These are phyloP conservation scores for Kodamaea jinghongensis DNA, from an alignment of 805 yeast species.

Conservation along the genomic window DNA sequence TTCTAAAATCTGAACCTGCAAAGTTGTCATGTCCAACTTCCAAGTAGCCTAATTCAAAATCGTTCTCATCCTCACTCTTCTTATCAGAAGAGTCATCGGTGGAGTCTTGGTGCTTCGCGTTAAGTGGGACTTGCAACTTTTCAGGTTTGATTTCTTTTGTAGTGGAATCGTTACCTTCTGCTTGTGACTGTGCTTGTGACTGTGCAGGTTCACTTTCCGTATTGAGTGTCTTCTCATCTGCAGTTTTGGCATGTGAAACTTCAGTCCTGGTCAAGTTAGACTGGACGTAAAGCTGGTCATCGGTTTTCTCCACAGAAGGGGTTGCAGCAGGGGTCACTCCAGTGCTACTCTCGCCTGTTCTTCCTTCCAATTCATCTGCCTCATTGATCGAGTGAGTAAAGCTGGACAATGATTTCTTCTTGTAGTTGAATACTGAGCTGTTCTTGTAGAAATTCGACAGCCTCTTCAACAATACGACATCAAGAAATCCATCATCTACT, in stretches of 20 bases:
- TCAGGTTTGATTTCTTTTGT: too few species aligned
- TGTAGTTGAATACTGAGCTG: conserved; percentile 20
- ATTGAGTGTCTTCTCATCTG: too few species aligned
- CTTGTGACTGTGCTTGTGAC: too few species aligned
- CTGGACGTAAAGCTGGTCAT: too few species aligned
- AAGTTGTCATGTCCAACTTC: conserved; percentile 13
- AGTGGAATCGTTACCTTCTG: too few species aligned
- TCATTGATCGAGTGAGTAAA: conserved; percentile 1
- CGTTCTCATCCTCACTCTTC: conserved; percentile 27
- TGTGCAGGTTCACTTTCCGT: too few species aligned
- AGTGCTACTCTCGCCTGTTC: conserved; percentile 4
- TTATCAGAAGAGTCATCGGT: conserved; percentile 27
- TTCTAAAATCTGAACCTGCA: conserved; percentile 12
- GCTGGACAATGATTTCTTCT: conserved; percentile 13
- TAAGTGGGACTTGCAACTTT: too few species aligned
- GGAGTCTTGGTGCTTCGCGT: conserved; percentile 15
- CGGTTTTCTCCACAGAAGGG: too few species aligned
- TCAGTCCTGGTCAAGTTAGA: too few species aligned
- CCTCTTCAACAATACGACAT: conserved; percentile 50
- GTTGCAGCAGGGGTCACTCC: too few species aligned
- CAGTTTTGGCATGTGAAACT: too few species aligned
- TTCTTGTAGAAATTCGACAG: conserved; percentile 32
- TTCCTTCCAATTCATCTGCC: conserved; percentile 1
- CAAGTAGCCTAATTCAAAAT: conserved; percentile 29
- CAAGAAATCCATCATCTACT: conserved; percentile 65